Evolutionary conservation across 257 asterid genomes (phyloP), one percentile per base, ranked within the genome.

Genomic region (Oldenlandia corymbosa): DNA sequence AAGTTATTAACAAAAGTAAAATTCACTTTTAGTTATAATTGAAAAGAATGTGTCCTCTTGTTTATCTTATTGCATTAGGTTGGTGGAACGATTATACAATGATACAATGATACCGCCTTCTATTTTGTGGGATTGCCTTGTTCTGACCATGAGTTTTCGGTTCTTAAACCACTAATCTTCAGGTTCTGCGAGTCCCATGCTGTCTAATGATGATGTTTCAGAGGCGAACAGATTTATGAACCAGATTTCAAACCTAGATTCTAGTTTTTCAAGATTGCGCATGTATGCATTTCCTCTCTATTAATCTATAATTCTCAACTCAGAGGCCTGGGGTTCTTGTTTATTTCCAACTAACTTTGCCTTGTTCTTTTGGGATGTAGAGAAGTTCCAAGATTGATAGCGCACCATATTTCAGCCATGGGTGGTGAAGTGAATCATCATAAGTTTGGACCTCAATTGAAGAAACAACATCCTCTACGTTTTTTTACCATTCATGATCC

Each of bases 121-220:
- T 64, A 7, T 31, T 18, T 21, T 28, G 18, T 28, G 51, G 10
- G 36, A 31, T 0, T n/a, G 2, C 53, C 36, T 20, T 47, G 41
- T 53, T 58, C 47, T 74, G 64, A 66, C 54, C 41, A 31, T 64
- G 12, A 28, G 18, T 49, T 43, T 39, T 26, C 39, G 58, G 51
- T 31, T 73, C 66, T 56, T 67, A 67, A 67, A 73, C 51, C 51
- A 36, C 73, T 65, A 62, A 56, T 67, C 42, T 76, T 75, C 80
- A 93, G 99, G 97, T 69, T 90, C 99, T 77, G 97, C 94, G 24
- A 82, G 84, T 65, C 87, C 91, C 42, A 87, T 85, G 99, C 87
- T 93, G 64, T 82, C 97, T 8, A 78, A 60, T 26, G 85, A 81
- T 58, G 95, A 93, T 65, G 94, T 88, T 77, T 81, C 84, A 11